Percentiles rank a stretch among this genome's conserved stretches.
Conservation (phyloP, 192 early-diverging fungal species). For the Backusella australiensis region DNA sequence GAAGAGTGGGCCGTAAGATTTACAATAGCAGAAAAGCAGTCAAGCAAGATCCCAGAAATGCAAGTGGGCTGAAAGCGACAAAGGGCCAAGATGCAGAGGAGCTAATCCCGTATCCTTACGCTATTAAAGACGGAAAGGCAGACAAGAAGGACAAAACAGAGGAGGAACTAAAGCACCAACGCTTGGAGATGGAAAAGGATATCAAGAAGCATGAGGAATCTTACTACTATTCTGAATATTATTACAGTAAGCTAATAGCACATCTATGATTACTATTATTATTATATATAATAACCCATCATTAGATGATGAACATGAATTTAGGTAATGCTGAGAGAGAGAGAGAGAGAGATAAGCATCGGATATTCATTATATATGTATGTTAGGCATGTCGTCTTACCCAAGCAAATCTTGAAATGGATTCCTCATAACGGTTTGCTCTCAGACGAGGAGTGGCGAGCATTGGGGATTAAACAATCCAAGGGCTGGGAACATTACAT, state of each 20-base stretch:
- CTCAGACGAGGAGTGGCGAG: conserved; percentile 46
- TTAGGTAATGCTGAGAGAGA: conserved; percentile 10
- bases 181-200: conserved; percentile 36
- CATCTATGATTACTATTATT: background rate
- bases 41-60: conserved; percentile 1
- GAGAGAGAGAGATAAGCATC: background rate
- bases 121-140: background rate
- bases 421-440: conserved; percentile 35
- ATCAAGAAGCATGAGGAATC: conserved; percentile 36
- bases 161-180: conserved; percentile 3
- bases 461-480: conserved; percentile 44
- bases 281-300: background rate
- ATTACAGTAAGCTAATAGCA: conserved; percentile 32
- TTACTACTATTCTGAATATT: conserved; percentile 39
- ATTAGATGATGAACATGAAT: conserved; percentile 30
- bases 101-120: background rate
- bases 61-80: background rate
- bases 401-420: conserved; percentile 36
- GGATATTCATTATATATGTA: background rate
- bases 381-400: conserved; percentile 45
- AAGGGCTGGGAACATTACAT: conserved; percentile 54
- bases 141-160: background rate
- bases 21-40: background rate
- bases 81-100: background rate
- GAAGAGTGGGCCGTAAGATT: background rate